A percentile compares a stretch with the other conserved stretches of the same genome.
These are phyloP conservation scores for Entomortierella beljakovae DNA, from an alignment of 192 early-diverging fungal genomes.

Conservation along the genomic window DNA sequence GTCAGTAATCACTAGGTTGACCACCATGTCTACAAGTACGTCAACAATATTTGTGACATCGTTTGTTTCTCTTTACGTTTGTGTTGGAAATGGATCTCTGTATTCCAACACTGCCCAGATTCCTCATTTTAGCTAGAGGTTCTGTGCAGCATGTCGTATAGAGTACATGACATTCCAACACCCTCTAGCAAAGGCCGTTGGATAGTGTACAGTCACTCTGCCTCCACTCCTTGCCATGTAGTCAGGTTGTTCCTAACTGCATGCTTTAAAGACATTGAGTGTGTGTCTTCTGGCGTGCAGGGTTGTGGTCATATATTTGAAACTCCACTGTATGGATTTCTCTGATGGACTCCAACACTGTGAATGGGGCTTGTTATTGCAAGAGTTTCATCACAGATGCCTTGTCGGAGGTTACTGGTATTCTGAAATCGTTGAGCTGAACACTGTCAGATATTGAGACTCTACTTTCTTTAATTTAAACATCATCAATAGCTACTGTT, in stretches of 20 bases:
- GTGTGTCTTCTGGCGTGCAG: neutral
- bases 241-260: slow-evolving; percentile 1
- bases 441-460: slow-evolving; percentile 4
- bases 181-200: slow-evolving; percentile 2
- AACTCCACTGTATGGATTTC: neutral
- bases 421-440: slow-evolving; percentile 6
- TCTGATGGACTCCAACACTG: slow-evolving; percentile 7
- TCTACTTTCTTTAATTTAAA: slow-evolving; percentile 6
- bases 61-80: slow-evolving; percentile 1
- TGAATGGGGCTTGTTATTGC: neutral
- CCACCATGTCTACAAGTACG: slow-evolving; percentile 9
- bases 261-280: slow-evolving; percentile 6
- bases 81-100: neutral
- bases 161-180: slow-evolving; percentile 13
- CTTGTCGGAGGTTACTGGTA: slow-evolving; percentile 3
- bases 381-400: slow-evolving; percentile 4
- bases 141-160: slow-evolving; percentile 6
- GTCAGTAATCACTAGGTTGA: slow-evolving; percentile 14
- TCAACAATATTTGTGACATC: slow-evolving; percentile 3
- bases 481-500: neutral
- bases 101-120: slow-evolving; percentile 7
- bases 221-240: slow-evolving; percentile 3
- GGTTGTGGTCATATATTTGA: slow-evolving; percentile 1
- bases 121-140: slow-evolving; percentile 10
- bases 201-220: slow-evolving; percentile 14